Percentiles rank a stretch among this genome's conserved stretches.
phyloP scores from a whole-genome alignment of 345 rosid genomes.

The Balakata baccata region DNA sequence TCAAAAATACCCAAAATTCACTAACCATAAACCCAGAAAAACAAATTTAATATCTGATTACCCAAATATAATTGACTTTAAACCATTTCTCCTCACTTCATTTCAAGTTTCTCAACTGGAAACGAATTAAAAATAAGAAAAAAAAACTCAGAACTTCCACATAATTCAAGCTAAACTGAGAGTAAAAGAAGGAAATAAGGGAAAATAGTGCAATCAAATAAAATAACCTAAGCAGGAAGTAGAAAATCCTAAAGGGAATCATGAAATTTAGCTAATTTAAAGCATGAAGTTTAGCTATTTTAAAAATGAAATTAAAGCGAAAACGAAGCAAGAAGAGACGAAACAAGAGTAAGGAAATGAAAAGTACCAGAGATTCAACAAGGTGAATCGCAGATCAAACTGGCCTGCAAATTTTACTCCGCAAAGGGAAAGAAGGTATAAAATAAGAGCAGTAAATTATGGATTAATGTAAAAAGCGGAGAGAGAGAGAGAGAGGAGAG shows the following conservation, averaged over 20 bases:
- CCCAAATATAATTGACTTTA: too few species aligned
- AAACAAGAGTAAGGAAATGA: constrained; percentile 7
- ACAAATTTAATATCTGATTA: not conserved
- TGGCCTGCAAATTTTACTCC: not conserved
- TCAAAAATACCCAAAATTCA: too few species aligned
- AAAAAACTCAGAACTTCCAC: too few species aligned
- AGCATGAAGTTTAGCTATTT: not conserved
- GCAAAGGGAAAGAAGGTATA: not conserved
- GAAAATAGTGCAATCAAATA: not conserved
- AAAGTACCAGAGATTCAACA: constrained; percentile 30
- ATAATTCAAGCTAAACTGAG: not conserved
- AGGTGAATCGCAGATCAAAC: constrained; percentile 26
- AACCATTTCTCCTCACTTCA: too few species aligned
- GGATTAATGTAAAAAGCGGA: too few species aligned
- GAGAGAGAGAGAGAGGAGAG: constrained; percentile 8
- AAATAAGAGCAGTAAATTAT: not conserved
- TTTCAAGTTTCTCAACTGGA: too few species aligned
- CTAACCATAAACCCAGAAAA: not conserved
- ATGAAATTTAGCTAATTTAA: not conserved
- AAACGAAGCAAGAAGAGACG: constrained; percentile 8
- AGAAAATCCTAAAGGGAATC: constrained; percentile 31
- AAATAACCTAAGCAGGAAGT: not conserved
- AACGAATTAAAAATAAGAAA: too few species aligned
- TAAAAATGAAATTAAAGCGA: constrained; percentile 9
- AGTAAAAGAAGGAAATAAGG: not conserved